Evolutionary conservation across 345 rosid species (phyloP), one percentile per base, ranked within the genome.

Genomic region (Camelina sativa): DNA sequence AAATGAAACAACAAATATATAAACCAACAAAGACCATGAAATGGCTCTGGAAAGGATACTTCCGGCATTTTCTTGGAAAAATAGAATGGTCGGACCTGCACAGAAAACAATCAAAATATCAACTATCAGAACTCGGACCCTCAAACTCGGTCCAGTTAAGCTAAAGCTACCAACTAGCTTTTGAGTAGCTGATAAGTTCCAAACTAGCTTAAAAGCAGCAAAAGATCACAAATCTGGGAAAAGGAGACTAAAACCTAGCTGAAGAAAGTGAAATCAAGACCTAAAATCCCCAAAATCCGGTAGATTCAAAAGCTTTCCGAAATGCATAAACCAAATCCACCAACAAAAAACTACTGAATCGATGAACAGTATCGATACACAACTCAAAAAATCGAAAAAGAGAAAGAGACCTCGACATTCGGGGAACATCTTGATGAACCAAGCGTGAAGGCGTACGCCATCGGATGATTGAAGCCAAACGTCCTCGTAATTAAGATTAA

Each of bases 31-130:
- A 69, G 19, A 55, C 25, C 50, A 65, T 41, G 23, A 34, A 66
- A 65, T 51, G 60, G 55, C 9, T 79, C 32, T 30, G 4, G 22
- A 62, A 70, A 95, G 92, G 98, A 95, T 95, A 92, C 99, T 95
- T 81, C 99, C 99, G 4, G 99, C 99, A 84, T 95, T 95, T 82
- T 95, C 99, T 82, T 95, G 98, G 82, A 94, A 95, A 83, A 92
- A 95, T 72, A 95, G 75, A 80, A 95, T 81, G 20, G 99, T 95
- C 56, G 99, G 99, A 79, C 99, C 99, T 95, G 97, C 81, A 91
- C 58, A 22, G 74, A 7, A 34, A 34, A 7, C 0, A 34, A 34
- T 7, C 37, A 13, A 47, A 76, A 67, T 65, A 71, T 22, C 16
- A 70, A 16, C 43, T n/a, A 41, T 69, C 57, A 58, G 69, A 62